Conservation (phyloP, 768 basidiomycete genomes). For the Lactarius hengduanensis region DNA sequence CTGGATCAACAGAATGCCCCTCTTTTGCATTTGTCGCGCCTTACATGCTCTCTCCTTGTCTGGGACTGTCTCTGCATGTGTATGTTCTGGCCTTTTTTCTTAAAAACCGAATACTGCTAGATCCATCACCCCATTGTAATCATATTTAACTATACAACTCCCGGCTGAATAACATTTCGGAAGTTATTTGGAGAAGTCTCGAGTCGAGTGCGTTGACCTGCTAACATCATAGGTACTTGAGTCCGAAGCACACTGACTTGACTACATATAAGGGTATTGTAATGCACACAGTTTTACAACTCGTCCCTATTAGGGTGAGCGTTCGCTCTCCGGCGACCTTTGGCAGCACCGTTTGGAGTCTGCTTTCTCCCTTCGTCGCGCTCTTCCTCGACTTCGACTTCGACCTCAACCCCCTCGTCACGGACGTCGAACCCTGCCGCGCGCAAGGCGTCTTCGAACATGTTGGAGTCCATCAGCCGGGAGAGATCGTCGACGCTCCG, state of each 20-base stretch:
- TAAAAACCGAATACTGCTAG: constrained; percentile 13
- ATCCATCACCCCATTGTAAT: constrained; percentile 15
- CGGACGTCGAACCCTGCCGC: constrained; percentile 53
- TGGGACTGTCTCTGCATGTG: constrained; percentile 8
- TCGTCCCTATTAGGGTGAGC: constrained; percentile 16
- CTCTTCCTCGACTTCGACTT: constrained; percentile 31
- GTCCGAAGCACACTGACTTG: too few relatives aligned
- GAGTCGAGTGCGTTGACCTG: background rate
- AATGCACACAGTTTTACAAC: constrained; percentile 8
- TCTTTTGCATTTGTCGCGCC: background rate
- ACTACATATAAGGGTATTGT: background rate
- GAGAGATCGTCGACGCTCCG: constrained; percentile 33
- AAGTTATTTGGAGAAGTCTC: background rate
- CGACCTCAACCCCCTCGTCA: constrained; percentile 34
- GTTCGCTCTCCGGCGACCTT: constrained; percentile 15
- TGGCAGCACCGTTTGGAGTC: constrained; percentile 15
- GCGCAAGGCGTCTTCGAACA: constrained; percentile 49
- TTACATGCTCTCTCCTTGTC: constrained; percentile 1
- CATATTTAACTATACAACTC: constrained; percentile 5
- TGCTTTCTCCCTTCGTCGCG: constrained; percentile 29
- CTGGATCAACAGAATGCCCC: background rate
- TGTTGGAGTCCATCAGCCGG: constrained; percentile 34
- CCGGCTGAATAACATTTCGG: constrained; percentile 2
- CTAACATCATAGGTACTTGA: too few relatives aligned
- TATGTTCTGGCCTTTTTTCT: constrained; percentile 3